phyloP scores from a whole-genome alignment of 2,329 filamentous ascomycete genomes.

The Ascochyta viciae-villosae region DNA sequence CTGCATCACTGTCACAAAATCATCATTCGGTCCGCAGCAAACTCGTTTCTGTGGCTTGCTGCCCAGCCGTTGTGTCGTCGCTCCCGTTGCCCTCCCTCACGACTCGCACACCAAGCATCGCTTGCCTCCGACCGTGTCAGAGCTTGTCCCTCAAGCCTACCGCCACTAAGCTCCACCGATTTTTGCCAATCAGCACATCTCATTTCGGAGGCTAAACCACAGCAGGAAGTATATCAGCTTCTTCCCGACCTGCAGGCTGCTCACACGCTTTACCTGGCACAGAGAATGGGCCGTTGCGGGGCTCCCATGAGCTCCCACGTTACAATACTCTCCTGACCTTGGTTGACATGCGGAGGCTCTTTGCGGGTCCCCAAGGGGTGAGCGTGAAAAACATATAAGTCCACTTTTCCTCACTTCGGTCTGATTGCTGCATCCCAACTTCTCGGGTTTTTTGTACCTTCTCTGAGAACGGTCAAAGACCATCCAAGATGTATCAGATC shows the following conservation, averaged over 20 bases:
- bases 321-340: constrained; percentile 13
- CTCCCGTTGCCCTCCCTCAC: constrained; percentile 8
- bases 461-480: constrained; percentile 2
- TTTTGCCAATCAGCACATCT: constrained; percentile 20
- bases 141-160: constrained; percentile 23
- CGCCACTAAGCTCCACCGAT: constrained; percentile 11
- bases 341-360: constrained; percentile 10
- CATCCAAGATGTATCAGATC: constrained; percentile 49
- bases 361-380: not conserved
- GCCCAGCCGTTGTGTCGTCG: constrained; percentile 5
- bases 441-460: constrained; percentile 2
- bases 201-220: constrained; percentile 28
- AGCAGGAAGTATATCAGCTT: constrained; percentile 25
- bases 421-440: constrained; percentile 10
- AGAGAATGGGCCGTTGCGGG: constrained; percentile 26
- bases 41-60: constrained; percentile 6
- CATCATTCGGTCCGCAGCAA: not conserved
- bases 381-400: constrained; percentile 21
- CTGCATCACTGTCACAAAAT: not conserved
- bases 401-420: constrained; percentile 6
- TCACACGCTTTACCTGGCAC: constrained; percentile 16
- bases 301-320: constrained; percentile 27
- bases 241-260: constrained; percentile 6
- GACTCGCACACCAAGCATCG: constrained; percentile 30
- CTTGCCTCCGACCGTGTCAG: constrained; percentile 24